Base-by-base conservation (phyloP, 2,329 filamentous ascomycete genomes). In the Trichoderma sp. region DNA sequence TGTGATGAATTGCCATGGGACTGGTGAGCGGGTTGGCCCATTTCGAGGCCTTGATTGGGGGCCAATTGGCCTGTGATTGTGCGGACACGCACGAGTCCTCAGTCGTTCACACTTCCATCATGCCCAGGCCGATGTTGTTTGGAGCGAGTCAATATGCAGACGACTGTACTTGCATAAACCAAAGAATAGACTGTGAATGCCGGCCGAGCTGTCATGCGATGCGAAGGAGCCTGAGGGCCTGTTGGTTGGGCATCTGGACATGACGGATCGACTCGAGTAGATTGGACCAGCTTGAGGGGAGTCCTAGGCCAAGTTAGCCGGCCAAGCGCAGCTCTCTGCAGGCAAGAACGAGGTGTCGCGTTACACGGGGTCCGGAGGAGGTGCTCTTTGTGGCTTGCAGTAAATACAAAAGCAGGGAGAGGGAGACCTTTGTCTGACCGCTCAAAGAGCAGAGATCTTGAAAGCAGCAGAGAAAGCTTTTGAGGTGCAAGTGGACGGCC, bases 181-280 rank as follows among this genome's bases (percentile, higher is more conserved):
- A 51, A 5, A 19, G 41, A 21, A 39, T 51, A 5, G 12, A 39
- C 1, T 3, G 34, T 14, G 34, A 5, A 39, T 39, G 34, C 9
- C 34, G 34, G 34, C 12, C 10, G 5, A 39, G 57, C 30, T 43
- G 45, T 9, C 58, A 28, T 39, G 34, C 39, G 14, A 62, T 54
- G 58, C 60, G 28, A 34, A 63, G 50, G 34, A 55, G 60, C 60
- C 60, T 12, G 41, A 63, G 55, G 4, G 9, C 41, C 39, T 14
- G 15, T 55, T 17, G n/a, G 50, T 63, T 55, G 60, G 60, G 60
- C 60, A 63, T 47, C 50, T 63, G 41, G 50, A 21, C 41, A 54
- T 26, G 15, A 7, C 17, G 39, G 19, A n/a, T 62, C 24, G 44
- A 39, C 30, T 60, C 57, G 34, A 30, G 45, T 41, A 15, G 47